phyloP scores from a whole-genome alignment of 2,329 filamentous ascomycete species.

The Rhexocercosporidium sp. region DNA sequence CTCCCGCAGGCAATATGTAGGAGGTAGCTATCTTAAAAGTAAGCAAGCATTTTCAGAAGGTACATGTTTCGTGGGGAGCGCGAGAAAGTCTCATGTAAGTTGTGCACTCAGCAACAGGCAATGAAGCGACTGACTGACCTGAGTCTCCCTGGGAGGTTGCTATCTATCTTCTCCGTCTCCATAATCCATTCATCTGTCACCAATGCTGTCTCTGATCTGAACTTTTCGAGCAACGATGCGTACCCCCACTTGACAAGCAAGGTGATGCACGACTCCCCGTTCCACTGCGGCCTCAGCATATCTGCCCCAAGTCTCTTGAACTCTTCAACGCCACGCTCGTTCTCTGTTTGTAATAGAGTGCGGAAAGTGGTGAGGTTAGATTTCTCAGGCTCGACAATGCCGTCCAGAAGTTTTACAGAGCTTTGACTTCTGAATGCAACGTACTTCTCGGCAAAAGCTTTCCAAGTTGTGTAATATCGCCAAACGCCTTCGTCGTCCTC shows the following conservation, averaged over 20 bases:
- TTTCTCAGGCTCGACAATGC: slow-evolving; percentile 3
- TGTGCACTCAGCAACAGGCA: no score
- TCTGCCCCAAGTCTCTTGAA: slow-evolving; percentile 8
- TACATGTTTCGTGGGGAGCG: not conserved
- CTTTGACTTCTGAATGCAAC: slow-evolving; percentile 1
- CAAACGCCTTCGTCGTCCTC: not conserved
- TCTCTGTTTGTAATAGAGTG: slow-evolving; percentile 13
- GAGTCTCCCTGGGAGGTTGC: not conserved
- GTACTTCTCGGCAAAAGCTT: slow-evolving; percentile 4
- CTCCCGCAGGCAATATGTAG: slow-evolving; percentile 39
- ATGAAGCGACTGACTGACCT: not conserved
- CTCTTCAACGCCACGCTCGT: slow-evolving; percentile 15
- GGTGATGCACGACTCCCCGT: slow-evolving; percentile 13
- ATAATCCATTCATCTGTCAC: not conserved
- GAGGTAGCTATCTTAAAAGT: slow-evolving; percentile 10
- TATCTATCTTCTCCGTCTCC: slow-evolving; percentile 3
- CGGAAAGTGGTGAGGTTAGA: slow-evolving; percentile 8
- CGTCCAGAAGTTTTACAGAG: not conserved
- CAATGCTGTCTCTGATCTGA: not conserved
- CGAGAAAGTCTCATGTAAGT: no score
- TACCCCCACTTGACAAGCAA: slow-evolving; percentile 22
- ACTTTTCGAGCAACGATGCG: slow-evolving; percentile 16
- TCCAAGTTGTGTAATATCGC: not conserved
- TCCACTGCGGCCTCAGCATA: not conserved
- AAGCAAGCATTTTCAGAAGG: not conserved